These are phyloP conservation scores for Zygosaccharomyces pseudobailii DNA, from an alignment of 1,139 yeast species.

Conservation along the genomic window DNA sequence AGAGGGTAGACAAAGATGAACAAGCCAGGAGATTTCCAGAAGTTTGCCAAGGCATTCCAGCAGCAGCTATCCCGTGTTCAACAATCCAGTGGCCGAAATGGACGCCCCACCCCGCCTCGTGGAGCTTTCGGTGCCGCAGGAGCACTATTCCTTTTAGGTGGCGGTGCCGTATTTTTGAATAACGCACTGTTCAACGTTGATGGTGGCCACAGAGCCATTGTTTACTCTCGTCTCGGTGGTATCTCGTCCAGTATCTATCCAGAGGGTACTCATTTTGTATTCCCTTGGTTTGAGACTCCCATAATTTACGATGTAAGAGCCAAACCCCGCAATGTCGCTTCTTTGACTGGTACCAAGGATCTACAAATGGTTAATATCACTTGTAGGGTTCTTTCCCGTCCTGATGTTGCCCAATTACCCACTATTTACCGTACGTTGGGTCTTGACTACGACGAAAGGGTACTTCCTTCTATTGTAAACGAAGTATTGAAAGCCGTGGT, in stretches of 20 bases:
- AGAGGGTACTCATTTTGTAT: slow-evolving; percentile 92
- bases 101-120: slow-evolving; percentile 43
- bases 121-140: slow-evolving; percentile 75
- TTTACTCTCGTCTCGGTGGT: slow-evolving; percentile 85
- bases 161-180: slow-evolving; percentile 61
- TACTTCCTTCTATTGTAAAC: slow-evolving; percentile 91
- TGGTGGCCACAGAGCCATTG: slow-evolving; percentile 98
- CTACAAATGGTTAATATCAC: slow-evolving; percentile 98
- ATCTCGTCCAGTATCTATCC: slow-evolving; percentile 77
- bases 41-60: slow-evolving; percentile 32
- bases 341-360: slow-evolving; percentile 96
- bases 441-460: slow-evolving; percentile 90
- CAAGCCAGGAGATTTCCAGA: slow-evolving; percentile 32
- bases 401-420: slow-evolving; percentile 74
- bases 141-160: slow-evolving; percentile 70
- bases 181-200: slow-evolving; percentile 89
- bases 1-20: slow-evolving; percentile 16
- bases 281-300: slow-evolving; percentile 96
- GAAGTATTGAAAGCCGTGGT: slow-evolving; percentile 93
- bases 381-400: slow-evolving; percentile 92
- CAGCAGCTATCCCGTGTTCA: slow-evolving; percentile 30
- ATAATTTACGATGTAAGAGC: slow-evolving; percentile 93
- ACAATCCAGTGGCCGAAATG: slow-evolving; percentile 14
- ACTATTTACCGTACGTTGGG: slow-evolving; percentile 88
- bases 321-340: slow-evolving; percentile 95